A percentile compares a stretch with the other conserved stretches of the same genome.
These are phyloP conservation scores for Xylariaceae sp. DNA, from an alignment of 2,329 filamentous ascomycete species.

Conservation along the genomic window DNA sequence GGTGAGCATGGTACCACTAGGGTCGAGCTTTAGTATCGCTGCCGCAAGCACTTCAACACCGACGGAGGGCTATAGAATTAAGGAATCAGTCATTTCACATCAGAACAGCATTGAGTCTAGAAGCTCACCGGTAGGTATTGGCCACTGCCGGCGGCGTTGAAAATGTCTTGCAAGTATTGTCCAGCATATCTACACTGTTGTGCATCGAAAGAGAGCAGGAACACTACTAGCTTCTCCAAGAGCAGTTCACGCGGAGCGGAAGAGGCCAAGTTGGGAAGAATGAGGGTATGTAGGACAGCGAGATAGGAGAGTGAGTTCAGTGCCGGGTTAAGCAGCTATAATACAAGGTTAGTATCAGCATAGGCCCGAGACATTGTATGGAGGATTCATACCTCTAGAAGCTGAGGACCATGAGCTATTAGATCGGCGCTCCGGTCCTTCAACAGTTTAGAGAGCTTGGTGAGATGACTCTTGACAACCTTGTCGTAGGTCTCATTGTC, in stretches of 20 bases:
- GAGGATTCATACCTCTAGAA: slow-evolving; percentile 44
- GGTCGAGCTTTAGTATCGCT: slow-evolving; percentile 68
- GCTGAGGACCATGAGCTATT: slow-evolving; percentile 37
- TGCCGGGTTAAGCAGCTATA: slow-evolving; percentile 50
- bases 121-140: slow-evolving; percentile 39
- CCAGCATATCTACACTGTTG: slow-evolving; percentile 57
- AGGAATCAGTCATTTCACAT: slow-evolving; percentile 1
- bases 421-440: slow-evolving; percentile 39
- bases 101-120: neutral
- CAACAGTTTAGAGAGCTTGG: slow-evolving; percentile 43
- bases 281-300: slow-evolving; percentile 47
- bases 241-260: slow-evolving; percentile 34
- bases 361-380: neutral
- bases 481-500: slow-evolving; percentile 45
- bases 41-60: slow-evolving; percentile 49
- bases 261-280: slow-evolving; percentile 39
- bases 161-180: slow-evolving; percentile 45
- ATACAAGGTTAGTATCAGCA: neutral
- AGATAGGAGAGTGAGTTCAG: slow-evolving; percentile 57
- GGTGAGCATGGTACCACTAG: slow-evolving; percentile 67
- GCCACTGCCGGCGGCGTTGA: slow-evolving; percentile 45
- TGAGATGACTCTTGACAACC: slow-evolving; percentile 43
- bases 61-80: slow-evolving; percentile 46
- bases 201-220: slow-evolving; percentile 53
- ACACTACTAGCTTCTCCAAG: slow-evolving; percentile 46